Evolutionary conservation across 2,329 filamentous ascomycete genomes (phyloP), one percentile per base, ranked within the genome.

Genomic region (Botrytis squamosa): DNA sequence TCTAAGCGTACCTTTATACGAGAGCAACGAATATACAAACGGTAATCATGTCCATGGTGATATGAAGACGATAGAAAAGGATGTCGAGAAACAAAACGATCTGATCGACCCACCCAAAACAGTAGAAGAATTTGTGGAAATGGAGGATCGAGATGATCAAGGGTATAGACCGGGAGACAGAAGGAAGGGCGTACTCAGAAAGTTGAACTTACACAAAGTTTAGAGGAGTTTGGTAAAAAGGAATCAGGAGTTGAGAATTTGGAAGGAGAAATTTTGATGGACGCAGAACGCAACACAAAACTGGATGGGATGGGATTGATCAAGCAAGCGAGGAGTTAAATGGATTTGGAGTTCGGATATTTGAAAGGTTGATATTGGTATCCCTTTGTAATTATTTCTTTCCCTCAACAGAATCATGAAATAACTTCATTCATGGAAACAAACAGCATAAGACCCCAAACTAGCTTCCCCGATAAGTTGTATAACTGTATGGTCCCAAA

Each of bases 401-500:
- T 49, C 14, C n/a, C 25, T 62, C 52, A 33, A 38, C 40, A 46
- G 46, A 55, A 18, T 16, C 70, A 67, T 67, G 62, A 57, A 72
- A n/a, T 36, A 55, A 59, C 70, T 67, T 67, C 36, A 42, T 72
- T 46, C 62, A 67, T 67, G 62, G 7, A n/a, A 36, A 42, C 42
- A 52, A 55, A 71, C 59, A 29, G 59, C 29, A 71, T 25, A 42
- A 33, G 4, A 52, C 57, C n/a, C 67, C 36, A 42, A 55, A 44
- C 36, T 49, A 94, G 81, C 91, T 93, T 25, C 93, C 93, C 66
- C 93, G 85, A 83, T 96, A 96, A 16, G 93, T 95, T 59, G 91
- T 92, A 83, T 94, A 96, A 81, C 91, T 92, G 83, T 91, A 95
- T 44, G 93, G 93, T 76, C 91, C 90, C 83, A 95, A 82, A 81